Conservation (phyloP, 345 rosid genomes). For the Theobroma cacao region DNA sequence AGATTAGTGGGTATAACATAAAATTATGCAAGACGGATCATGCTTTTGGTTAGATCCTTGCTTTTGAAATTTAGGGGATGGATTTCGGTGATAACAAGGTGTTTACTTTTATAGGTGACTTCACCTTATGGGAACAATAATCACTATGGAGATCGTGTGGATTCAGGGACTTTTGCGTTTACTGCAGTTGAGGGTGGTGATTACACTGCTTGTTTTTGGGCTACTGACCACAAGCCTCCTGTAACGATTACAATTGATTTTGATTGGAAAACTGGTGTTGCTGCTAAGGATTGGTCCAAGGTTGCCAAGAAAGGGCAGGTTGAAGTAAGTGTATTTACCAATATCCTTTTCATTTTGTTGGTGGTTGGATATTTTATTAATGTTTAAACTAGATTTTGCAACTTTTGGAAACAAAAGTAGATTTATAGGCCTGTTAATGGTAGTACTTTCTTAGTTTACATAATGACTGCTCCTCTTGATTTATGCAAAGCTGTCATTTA, state of each 20-base stretch:
- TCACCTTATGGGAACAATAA: constrained; percentile 55
- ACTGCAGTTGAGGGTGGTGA: constrained; percentile 65
- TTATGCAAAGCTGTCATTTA: not conserved
- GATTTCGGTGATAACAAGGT: constrained; percentile 1
- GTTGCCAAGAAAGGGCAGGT: constrained; percentile 74
- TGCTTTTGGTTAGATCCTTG: not conserved
- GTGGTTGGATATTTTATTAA: not conserved
- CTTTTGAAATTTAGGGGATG: not conserved
- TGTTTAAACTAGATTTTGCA: not conserved
- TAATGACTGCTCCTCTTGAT: not conserved
- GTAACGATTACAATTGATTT: constrained; percentile 48
- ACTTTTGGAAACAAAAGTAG: not conserved
- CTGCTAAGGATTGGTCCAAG: constrained; percentile 72
- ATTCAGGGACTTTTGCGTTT: constrained; percentile 71
- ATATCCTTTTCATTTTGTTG: not conserved
- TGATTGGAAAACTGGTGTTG: constrained; percentile 78
- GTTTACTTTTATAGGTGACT: constrained; percentile 42
- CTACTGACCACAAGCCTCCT: constrained; percentile 32
- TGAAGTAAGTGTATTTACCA: constrained; percentile 37
- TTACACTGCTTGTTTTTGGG: constrained; percentile 63
- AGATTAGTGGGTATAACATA: not conserved
- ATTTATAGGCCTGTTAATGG: not conserved
- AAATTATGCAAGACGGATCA: not conserved
- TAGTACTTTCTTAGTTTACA: not conserved
- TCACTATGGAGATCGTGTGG: constrained; percentile 55